Evolutionary conservation across 371 early-diverging fungal species (phyloP), one percentile per base, ranked within the genome.

Genomic region (Apophysomyces elegans): DNA sequence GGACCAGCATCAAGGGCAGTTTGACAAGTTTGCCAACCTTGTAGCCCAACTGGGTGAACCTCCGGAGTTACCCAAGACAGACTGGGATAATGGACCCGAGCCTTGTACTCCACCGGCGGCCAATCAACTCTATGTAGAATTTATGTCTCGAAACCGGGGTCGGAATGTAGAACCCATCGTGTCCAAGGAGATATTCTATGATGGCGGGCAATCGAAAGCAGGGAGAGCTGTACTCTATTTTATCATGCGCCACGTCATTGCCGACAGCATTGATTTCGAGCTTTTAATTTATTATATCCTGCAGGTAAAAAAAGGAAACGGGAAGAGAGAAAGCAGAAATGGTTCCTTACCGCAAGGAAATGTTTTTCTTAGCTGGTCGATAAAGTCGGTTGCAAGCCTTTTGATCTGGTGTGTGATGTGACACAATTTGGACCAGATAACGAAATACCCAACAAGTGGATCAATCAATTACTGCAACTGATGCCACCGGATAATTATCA

Each of bases 1-100:
- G 47, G 57, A 70, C 11, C 39, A 56, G 4, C 75, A 78, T 75
- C 88, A 88, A 67, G 75, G 78, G 11, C 66, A 80, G 11, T 91
- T 92, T 66, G 90, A 91, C 56, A 89, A 87, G 57, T 84, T 96
- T 2, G 90, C 92, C 7, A 93, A 90, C 37, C 69, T 96, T 39
- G 71, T 96, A 64, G 92, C 94, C 21, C 94, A 93, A 65, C 78
- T 96, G 5, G 96, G 96, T 8, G 90, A 93, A 59, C 92, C 94
- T 1, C 72, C 78, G 38, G 76, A 74, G 58, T 37, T 77, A 37
- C 64, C 76, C 13, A 72, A 73, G 18, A 81, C 80, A 35, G 87
- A 84, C 56, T 76, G 80, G 54, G 54, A 21, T 50, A 80, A 76
- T 32, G 86, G 78, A 14, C 66, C 81, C 46, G 69, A 76, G 67